Percentiles rank a stretch among this genome's conserved stretches.
Conservation (phyloP, 1,139 yeast genomes). For the Hyphopichia khmerensis region DNA sequence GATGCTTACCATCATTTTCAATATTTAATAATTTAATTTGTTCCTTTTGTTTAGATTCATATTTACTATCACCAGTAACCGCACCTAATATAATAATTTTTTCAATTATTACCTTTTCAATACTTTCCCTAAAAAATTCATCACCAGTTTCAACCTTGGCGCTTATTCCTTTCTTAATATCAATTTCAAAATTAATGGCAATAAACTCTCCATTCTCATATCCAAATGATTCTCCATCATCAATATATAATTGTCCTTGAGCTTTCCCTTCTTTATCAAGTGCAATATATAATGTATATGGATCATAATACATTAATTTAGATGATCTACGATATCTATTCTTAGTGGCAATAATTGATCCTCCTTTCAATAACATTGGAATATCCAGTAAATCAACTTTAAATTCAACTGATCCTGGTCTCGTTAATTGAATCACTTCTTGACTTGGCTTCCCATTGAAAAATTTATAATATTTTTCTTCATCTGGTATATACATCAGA, state of each 20-base stretch:
- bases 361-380: constrained; percentile 78
- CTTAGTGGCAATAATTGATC: constrained; percentile 66
- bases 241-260: constrained; percentile 60
- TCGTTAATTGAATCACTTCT: constrained; percentile 6
- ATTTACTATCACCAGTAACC: constrained; percentile 2
- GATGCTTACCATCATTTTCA: constrained; percentile 14
- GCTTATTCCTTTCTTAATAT: constrained; percentile 8
- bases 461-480: constrained; percentile 59
- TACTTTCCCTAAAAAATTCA: constrained; percentile 6
- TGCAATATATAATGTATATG: constrained; percentile 75
- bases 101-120: constrained; percentile 47
- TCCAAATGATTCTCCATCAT: constrained; percentile 77
- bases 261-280: constrained; percentile 53
- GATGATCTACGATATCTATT: constrained; percentile 80
- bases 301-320: constrained; percentile 74
- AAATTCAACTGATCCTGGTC: constrained; percentile 16
- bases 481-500: constrained; percentile 63
- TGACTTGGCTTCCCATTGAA: constrained; percentile 30
- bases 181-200: constrained; percentile 32
- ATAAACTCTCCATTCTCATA: constrained; percentile 53
- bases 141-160: constrained; percentile 3
- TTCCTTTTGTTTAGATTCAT: constrained; percentile 31
- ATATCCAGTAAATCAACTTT: constrained; percentile 57
- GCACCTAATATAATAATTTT: constrained; percentile 56
- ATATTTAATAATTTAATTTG: constrained; percentile 33